Evolutionary conservation across 129 eudicot genomes (phyloP), one percentile per base, ranked within the genome.

Genomic region (Heracleum sosnowskyi): DNA sequence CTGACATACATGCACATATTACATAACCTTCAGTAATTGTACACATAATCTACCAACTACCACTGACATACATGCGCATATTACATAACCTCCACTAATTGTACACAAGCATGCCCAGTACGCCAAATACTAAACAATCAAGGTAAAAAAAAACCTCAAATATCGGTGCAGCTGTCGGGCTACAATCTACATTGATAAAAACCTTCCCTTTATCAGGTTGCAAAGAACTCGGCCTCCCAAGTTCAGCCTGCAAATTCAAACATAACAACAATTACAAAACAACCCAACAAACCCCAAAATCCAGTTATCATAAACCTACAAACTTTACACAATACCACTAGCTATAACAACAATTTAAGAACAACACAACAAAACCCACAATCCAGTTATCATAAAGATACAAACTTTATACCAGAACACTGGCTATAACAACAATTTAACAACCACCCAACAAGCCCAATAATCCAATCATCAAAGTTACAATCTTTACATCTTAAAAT

Each of bases 191-290:
- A 77, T 81, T 79, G 66, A 96, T 89, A 24, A 83, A 90, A 89
- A 92, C 95, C 76, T 92, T 96, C 47, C 97, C 99, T 76, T 92
- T 86, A 80, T 87, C 93, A n/a, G 97, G 97, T 44, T 90, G 92
- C 70, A 92, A 90, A 75, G 93, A 73, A 77, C 49, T 86, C 29
- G 97, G 99, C 82, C 81, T 96, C 51, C 97, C 97, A 66, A 96
- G 87, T 82, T 96, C 99, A 79, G 97, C 97, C 99, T 96, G 87
- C 86, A 92, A 60, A 60, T n/a, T 11, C 68, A 10, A 60, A 60
- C 68, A 31, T 31, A 64, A 31, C 20, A 64, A 64, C 22, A 64
- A 13, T 64, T 29, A 29, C 37, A 64, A 17, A 29, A 2, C 8
- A 7, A 13, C 37, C 70, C 37, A 13, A 26, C 20, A 64, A 64